These are phyloP conservation scores for Anthracocystis panici-leucophaei DNA, from an alignment of 1,284 basidiomycete genomes.

Conservation along the genomic window DNA sequence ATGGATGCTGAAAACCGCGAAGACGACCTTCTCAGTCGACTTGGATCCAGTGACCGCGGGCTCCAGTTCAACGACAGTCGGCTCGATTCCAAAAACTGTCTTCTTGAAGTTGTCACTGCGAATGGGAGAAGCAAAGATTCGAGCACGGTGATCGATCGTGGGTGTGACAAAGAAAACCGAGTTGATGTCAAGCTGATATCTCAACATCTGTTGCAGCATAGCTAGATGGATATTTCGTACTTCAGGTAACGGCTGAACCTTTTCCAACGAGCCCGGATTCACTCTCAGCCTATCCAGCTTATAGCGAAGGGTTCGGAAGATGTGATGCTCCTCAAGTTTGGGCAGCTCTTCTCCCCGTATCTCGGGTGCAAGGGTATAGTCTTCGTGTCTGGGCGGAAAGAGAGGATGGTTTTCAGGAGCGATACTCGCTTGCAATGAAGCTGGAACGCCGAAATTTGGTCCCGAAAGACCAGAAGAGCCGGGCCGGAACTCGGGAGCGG, in stretches of 20 bases:
- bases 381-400: too few species aligned
- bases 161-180: slow-evolving; percentile 1
- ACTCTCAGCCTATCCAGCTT: slow-evolving; percentile 7
- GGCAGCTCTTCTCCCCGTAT: not conserved
- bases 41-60: not conserved
- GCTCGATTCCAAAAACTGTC: not conserved
- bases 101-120: slow-evolving; percentile 3
- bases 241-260: not conserved
- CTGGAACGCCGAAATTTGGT: too few species aligned
- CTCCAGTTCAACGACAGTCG: not conserved
- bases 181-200: slow-evolving; percentile 6
- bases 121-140: slow-evolving; percentile 19
- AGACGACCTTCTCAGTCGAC: not conserved
- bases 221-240: slow-evolving; percentile 2
- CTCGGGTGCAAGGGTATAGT: not conserved
- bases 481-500: too few species aligned
- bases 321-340: not conserved
- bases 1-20: slow-evolving; percentile 10
- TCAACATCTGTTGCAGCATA: slow-evolving; percentile 9
- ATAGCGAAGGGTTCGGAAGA: slow-evolving; percentile 1
- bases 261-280: not conserved
- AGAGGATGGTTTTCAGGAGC: too few species aligned
- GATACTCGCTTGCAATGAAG: too few species aligned
- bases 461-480: too few species aligned
- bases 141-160: not conserved